Conservation (phyloP, 78 protist genomes). For the Isochrysis galbana region DNA sequence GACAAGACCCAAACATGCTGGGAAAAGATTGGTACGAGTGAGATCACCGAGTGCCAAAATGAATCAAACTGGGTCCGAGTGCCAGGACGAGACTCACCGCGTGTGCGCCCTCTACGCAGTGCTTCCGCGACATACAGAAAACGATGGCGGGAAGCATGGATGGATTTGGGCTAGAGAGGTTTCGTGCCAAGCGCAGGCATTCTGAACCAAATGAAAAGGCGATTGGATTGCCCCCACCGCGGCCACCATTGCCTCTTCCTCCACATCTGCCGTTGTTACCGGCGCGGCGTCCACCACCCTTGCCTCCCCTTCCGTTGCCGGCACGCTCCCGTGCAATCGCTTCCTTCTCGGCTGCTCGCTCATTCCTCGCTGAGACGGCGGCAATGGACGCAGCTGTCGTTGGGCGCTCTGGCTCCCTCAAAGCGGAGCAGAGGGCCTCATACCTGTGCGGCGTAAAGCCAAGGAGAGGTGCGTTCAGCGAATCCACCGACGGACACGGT, state of each 20-base stretch:
- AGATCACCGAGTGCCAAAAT: no score
- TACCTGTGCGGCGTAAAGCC: no score
- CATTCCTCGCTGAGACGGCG: not conserved
- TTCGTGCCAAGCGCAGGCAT: not conserved
- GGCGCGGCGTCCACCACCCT: not conserved
- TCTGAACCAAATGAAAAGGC: not conserved
- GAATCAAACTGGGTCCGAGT: no score
- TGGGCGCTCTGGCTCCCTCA: not conserved
- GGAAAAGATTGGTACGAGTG: no score
- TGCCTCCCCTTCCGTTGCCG: not conserved
- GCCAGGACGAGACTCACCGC: not conserved
- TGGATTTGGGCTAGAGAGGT: not conserved
- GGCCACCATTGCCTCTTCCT: not conserved
- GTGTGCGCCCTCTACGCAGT: not conserved
- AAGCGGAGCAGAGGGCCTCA: no score
- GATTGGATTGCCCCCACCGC: not conserved
- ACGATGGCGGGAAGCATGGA: constrained; percentile 23
- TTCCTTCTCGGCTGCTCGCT: not conserved
- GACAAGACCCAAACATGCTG: no score
- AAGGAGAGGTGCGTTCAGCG: no score
- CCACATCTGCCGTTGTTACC: not conserved
- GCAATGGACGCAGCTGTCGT: not conserved
- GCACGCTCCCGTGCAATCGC: not conserved
- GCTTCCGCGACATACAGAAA: constrained; percentile 36
- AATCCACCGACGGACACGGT: no score